phyloP scores from a whole-genome alignment of 208 protist genomes.

The Herpetomonas muscarum region DNA sequence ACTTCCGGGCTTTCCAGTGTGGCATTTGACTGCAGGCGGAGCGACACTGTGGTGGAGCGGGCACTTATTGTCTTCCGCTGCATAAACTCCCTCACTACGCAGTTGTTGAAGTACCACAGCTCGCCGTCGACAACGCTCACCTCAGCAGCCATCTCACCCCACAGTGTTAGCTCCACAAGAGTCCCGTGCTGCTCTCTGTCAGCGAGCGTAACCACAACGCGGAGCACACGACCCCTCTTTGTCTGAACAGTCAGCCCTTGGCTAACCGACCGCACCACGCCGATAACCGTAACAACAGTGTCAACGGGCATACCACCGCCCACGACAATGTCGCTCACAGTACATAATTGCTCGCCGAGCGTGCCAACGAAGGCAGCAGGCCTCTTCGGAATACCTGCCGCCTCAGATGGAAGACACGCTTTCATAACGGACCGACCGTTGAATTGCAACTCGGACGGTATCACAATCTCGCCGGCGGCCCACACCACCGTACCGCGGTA shows the following conservation, averaged over 20 bases:
- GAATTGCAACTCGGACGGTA: conserved; percentile 38
- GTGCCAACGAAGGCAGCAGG: conserved; percentile 34
- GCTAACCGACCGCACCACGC: conserved; percentile 27
- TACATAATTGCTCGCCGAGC: conserved; percentile 11
- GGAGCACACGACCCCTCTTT: conserved; percentile 55
- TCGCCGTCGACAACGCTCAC: conserved; percentile 28
- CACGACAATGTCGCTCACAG: conserved; percentile 30
- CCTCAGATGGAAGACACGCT: conserved; percentile 3
- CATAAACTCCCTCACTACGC: conserved; percentile 55
- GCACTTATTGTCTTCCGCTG: conserved; percentile 46
- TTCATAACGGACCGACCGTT: conserved; percentile 26
- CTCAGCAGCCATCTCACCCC: conserved; percentile 43
- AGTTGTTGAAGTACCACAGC: conserved; percentile 53
- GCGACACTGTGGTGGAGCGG: conserved; percentile 8
- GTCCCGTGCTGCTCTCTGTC: conserved; percentile 8
- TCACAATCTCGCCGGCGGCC: conserved; percentile 22
- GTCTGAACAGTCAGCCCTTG: conserved; percentile 33
- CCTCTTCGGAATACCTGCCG: conserved; percentile 21
- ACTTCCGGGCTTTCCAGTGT: conserved; percentile 22
- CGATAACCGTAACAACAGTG: conserved; percentile 45
- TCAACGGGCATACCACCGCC: conserved; percentile 25
- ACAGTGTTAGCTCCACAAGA: conserved; percentile 63
- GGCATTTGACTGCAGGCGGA: conserved; percentile 1
- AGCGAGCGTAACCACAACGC: conserved; percentile 26
- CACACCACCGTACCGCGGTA: conserved; percentile 23